Conservation (phyloP, 306 rosid genomes). For the Argentina anserina region DNA sequence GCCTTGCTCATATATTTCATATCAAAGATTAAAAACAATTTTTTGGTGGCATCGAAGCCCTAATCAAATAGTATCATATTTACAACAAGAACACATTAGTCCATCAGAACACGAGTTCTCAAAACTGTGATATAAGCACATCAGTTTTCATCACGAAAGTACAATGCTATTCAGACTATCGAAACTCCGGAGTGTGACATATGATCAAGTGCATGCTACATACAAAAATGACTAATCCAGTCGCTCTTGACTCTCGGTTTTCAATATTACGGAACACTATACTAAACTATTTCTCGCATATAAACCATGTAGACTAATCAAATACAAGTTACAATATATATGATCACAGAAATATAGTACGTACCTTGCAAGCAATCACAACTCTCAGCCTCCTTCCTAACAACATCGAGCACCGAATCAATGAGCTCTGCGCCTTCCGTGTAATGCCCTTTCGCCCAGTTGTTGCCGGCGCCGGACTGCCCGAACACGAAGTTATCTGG, state of each 20-base stretch:
- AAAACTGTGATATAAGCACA: background rate
- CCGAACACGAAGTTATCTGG: conserved; percentile 72
- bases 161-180: too few species aligned
- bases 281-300: background rate
- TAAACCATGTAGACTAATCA: background rate
- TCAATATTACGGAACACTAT: background rate
- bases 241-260: background rate
- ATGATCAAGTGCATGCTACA: too few species aligned
- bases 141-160: background rate
- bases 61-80: background rate
- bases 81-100: background rate
- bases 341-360: background rate
- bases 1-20: too few species aligned
- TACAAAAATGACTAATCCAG: background rate
- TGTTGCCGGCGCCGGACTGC: conserved; percentile 67
- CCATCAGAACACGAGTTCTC: background rate
- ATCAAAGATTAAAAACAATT: background rate
- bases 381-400: conserved; percentile 43
- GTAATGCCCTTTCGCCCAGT: conserved; percentile 66
- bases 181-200: background rate
- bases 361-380: conserved; percentile 47
- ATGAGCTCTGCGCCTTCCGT: conserved; percentile 39
- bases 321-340: background rate
- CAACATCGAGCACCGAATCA: conserved; percentile 34
- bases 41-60: background rate